Conservation (phyloP, 139 green algal species). For the Chlorella sorokiniana region DNA sequence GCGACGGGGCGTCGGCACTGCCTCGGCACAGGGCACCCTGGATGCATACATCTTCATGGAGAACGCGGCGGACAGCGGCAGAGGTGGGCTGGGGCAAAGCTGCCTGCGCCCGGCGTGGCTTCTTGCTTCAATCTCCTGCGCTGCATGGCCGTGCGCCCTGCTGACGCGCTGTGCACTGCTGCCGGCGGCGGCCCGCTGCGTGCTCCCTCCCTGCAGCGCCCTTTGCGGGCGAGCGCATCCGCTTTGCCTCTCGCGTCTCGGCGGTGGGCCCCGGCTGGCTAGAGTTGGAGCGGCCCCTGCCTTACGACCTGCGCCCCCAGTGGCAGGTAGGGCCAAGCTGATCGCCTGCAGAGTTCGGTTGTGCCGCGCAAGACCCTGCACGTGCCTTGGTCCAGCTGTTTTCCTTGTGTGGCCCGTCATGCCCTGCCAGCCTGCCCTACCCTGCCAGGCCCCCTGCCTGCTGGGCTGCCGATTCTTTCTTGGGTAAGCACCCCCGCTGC, state of each 20-base stretch:
- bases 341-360: neutral
- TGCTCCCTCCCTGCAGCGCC: neutral
- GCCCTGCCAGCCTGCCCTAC: too few relatives aligned
- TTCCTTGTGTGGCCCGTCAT: too few relatives aligned
- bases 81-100: neutral
- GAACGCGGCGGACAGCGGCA: neutral
- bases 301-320: slow-evolving; percentile 4
- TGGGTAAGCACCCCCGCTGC: too few relatives aligned
- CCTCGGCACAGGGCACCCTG: neutral
- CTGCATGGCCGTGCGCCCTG: neutral
- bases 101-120: neutral
- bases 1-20: neutral
- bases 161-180: neutral
- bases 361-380: too few relatives aligned
- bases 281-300: slow-evolving; percentile 20
- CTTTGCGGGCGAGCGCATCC: slow-evolving; percentile 2
- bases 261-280: slow-evolving; percentile 14
- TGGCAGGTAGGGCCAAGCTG: slow-evolving; percentile 1
- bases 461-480: too few relatives aligned
- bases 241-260: slow-evolving; percentile 5
- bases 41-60: slow-evolving; percentile 5
- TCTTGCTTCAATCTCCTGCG: neutral
- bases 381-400: too few relatives aligned
- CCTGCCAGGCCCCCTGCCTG: too few relatives aligned
- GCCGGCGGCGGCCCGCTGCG: too few relatives aligned